Evolutionary conservation across 2,329 filamentous ascomycete genomes (phyloP).

Genomic region (Hymenoscyphus fructigenus): DNA sequence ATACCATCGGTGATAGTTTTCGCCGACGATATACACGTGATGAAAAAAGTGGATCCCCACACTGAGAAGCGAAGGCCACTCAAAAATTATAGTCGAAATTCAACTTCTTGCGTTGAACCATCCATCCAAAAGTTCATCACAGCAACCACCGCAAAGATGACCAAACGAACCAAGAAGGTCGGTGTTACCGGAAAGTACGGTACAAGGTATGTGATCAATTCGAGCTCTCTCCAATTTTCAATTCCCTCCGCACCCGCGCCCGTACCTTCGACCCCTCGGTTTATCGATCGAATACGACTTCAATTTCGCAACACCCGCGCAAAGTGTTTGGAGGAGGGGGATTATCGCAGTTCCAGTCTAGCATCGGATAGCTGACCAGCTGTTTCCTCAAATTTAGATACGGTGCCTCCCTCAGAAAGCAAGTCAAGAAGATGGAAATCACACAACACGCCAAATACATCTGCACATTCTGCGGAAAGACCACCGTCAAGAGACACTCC

Average conservation of each 20-base stretch:
- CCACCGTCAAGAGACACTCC: conserved; percentile 83
- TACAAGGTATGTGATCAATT: conserved; percentile 69
- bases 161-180: conserved; percentile 97
- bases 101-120: conserved; percentile 22
- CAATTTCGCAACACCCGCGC: not conserved
- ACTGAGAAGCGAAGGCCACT: conserved; percentile 13
- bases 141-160: conserved; percentile 67
- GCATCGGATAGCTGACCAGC: conserved; percentile 23
- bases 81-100: conserved; percentile 22
- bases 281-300: not conserved
- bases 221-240: not conserved
- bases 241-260: not conserved
- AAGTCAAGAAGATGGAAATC: conserved; percentile 99
- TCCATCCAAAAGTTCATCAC: conserved; percentile 31
- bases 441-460: conserved; percentile 96
- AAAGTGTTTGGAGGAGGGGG: not conserved
- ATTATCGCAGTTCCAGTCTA: not conserved
- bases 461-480: conserved; percentile 99
- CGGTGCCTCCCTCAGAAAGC: conserved; percentile 99
- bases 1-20: not conserved
- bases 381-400: conserved; percentile 58
- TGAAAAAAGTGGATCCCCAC: not conserved
- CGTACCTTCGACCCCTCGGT: not conserved
- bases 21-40: not conserved
- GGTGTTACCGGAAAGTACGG: conserved; percentile 99